Percentiles rank a stretch among this genome's conserved stretches.
Conservation (phyloP, 177 flowering plant genomes). For the Vitis hybrid region DNA sequence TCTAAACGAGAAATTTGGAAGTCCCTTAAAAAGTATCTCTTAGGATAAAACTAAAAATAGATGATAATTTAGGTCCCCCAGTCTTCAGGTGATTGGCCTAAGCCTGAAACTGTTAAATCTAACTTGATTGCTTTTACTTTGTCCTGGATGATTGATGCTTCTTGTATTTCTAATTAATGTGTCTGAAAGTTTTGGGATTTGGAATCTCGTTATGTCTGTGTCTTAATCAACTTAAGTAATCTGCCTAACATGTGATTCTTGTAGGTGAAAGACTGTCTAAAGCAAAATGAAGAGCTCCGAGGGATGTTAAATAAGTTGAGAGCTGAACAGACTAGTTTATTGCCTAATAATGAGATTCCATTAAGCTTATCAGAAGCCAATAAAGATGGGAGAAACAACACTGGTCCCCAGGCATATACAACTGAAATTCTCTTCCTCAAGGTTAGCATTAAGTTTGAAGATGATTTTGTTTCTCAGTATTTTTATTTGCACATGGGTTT, state of each 20-base stretch:
- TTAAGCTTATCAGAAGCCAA: slow-evolving; percentile 14
- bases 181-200: not conserved
- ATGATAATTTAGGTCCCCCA: too few species aligned
- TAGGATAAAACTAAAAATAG: too few species aligned
- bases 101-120: not conserved
- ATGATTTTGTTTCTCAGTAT: not conserved
- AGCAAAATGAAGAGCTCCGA: slow-evolving; percentile 88
- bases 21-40: too few species aligned
- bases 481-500: too few species aligned
- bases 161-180: not conserved
- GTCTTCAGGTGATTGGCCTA: too few species aligned
- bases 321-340: slow-evolving; percentile 53
- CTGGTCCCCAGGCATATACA: slow-evolving; percentile 25
- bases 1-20: too few species aligned
- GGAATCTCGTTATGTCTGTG: too few species aligned
- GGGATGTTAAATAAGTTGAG: slow-evolving; percentile 59
- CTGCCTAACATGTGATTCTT: slow-evolving; percentile 4
- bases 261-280: slow-evolving; percentile 86
- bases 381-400: slow-evolving; percentile 14
- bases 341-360: slow-evolving; percentile 18
- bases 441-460: slow-evolving; percentile 35
- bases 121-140: too few species aligned
- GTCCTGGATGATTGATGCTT: too few species aligned
- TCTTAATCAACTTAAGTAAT: not conserved
- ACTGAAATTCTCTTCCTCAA: slow-evolving; percentile 62